A percentile compares a stretch with the other conserved stretches of the same genome.
Evolutionary conservation across 768 basidiomycete species (phyloP).

Genomic region (Chalciporus pseudorubinellus): DNA sequence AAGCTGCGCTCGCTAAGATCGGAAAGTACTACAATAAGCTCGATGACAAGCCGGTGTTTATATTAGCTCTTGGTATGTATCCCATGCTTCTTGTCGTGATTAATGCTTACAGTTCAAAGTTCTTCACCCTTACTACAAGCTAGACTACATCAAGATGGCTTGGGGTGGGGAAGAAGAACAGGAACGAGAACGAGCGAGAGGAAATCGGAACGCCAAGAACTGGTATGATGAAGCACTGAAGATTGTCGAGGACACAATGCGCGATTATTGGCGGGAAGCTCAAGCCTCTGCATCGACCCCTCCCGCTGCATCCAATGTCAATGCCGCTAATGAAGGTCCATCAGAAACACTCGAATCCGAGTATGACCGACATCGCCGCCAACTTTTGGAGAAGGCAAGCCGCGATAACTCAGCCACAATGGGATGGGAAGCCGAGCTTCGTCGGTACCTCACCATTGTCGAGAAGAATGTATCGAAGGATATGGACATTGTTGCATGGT

Average conservation of each 20-base stretch:
- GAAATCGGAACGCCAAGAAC: constrained; percentile 12
- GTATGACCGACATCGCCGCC: neutral
- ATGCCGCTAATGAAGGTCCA: too few relatives aligned
- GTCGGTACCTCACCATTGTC: neutral
- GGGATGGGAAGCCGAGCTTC: neutral
- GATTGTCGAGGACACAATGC: constrained; percentile 7
- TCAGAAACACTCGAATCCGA: constrained; percentile 5
- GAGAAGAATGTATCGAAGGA: neutral
- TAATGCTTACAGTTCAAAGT: too few relatives aligned
- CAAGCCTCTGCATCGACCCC: neutral
- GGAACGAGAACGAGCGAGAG: neutral
- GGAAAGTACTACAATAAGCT: constrained; percentile 21
- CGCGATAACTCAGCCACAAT: too few relatives aligned
- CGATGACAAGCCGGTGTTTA: constrained; percentile 7
- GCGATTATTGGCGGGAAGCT: neutral
- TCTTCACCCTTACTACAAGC: constrained; percentile 35
- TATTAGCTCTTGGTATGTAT: constrained; percentile 29
- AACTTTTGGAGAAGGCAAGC: neutral
- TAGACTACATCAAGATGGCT: constrained; percentile 21
- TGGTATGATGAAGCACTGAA: constrained; percentile 16
- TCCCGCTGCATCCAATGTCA: too few relatives aligned
- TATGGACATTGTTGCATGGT: constrained; percentile 3
- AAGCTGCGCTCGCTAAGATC: constrained; percentile 27
- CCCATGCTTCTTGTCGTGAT: too few relatives aligned
- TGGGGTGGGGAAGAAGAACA: constrained; percentile 32